These are phyloP conservation scores for Nemania serpens DNA, from an alignment of 2,329 filamentous ascomycete species.

Conservation along the genomic window DNA sequence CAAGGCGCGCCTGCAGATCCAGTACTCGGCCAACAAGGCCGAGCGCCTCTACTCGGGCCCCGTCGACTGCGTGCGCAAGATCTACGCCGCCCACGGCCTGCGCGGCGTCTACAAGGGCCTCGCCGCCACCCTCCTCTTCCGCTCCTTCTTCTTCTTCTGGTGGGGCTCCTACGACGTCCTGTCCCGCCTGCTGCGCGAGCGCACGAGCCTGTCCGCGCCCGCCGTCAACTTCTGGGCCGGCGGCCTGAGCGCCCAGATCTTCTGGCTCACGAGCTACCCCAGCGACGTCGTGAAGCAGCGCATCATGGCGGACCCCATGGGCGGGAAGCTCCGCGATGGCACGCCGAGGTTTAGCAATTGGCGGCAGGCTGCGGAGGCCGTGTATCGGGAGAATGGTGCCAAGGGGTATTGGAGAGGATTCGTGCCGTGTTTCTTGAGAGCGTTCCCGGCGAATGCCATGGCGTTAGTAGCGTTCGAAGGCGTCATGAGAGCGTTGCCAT, in stretches of 20 bases:
- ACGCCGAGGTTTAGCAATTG: slow-evolving; percentile 72
- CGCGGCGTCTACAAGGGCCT: slow-evolving; percentile 85
- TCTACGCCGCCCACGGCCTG: slow-evolving; percentile 73
- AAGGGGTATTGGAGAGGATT: slow-evolving; percentile 93
- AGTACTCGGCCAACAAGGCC: slow-evolving; percentile 81
- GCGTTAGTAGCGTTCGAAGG: slow-evolving; percentile 92
- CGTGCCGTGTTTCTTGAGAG: slow-evolving; percentile 87
- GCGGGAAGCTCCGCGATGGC: slow-evolving; percentile 69
- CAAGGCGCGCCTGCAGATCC: slow-evolving; percentile 91
- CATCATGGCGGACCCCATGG: slow-evolving; percentile 94
- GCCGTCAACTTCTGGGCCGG: slow-evolving; percentile 97
- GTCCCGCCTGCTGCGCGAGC: slow-evolving; percentile 66
- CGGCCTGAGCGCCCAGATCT: slow-evolving; percentile 88
- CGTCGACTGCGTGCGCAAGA: slow-evolving; percentile 78
- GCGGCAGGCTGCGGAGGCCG: slow-evolving; percentile 76
- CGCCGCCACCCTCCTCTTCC: slow-evolving; percentile 82
- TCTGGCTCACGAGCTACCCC: slow-evolving; percentile 92
- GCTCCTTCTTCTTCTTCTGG: slow-evolving; percentile 96
- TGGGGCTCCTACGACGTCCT: slow-evolving; percentile 95
- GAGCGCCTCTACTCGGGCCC: slow-evolving; percentile 84
- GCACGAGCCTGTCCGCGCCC: slow-evolving; percentile 74
- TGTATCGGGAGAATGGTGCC: slow-evolving; percentile 76
- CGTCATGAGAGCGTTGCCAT: slow-evolving; percentile 73
- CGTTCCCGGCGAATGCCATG: slow-evolving; percentile 95
- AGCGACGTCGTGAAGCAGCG: slow-evolving; percentile 94